phyloP scores from a whole-genome alignment of 2,329 filamentous ascomycete species.

The Dactylellina leptospora region DNA sequence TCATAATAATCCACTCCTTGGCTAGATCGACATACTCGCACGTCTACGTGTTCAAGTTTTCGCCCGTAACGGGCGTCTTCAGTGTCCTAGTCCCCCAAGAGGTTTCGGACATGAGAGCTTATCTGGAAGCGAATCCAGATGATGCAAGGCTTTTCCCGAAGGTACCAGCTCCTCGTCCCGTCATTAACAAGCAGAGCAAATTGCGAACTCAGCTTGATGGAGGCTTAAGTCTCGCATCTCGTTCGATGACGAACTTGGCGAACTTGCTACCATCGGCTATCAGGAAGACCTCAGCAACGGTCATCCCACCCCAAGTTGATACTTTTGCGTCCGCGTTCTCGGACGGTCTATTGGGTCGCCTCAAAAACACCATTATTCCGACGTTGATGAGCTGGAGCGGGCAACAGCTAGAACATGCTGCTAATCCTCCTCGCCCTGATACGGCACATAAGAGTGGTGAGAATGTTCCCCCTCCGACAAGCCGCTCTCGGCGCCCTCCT shows the following conservation, averaged over 20 bases:
- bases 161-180: background rate
- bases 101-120: conserved; percentile 34
- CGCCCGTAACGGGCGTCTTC: conserved; percentile 47
- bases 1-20: conserved; percentile 48
- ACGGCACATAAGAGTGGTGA: background rate
- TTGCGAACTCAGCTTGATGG: conserved; percentile 13
- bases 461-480: background rate
- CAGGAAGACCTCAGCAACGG: conserved; percentile 10
- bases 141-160: conserved; percentile 23
- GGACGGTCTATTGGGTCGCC: background rate
- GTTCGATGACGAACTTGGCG: conserved; percentile 37
- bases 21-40: conserved; percentile 36
- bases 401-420: background rate
- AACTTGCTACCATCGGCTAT: conserved; percentile 26
- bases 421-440: background rate
- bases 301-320: background rate
- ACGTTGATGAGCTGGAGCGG: conserved; percentile 26
- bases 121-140: conserved; percentile 10
- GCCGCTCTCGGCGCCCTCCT: background rate
- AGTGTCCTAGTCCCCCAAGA: conserved; percentile 33
- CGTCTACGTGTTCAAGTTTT: conserved; percentile 43
- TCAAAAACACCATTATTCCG: conserved; percentile 28
- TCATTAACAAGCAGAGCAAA: background rate
- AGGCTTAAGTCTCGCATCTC: conserved; percentile 11
- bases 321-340: conserved; percentile 7